Evolutionary conservation across 768 basidiomycete species (phyloP).

Genomic region (Pholiota conissans): DNA sequence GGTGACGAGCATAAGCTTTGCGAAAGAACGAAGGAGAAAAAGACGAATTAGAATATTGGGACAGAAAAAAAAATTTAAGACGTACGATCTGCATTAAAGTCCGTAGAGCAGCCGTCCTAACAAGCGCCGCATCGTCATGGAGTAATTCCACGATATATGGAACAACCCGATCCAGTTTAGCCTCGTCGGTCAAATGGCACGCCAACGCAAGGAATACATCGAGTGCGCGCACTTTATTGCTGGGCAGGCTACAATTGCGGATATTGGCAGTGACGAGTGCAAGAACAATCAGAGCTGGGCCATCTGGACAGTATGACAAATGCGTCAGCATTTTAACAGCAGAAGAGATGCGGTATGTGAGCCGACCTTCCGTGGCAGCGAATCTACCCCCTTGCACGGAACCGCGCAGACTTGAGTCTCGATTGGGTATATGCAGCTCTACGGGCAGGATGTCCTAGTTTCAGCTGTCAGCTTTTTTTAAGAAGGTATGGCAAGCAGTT

Average conservation of each 20-base stretch:
- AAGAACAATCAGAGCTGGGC: slow-evolving; percentile 85
- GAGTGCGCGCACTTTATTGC: slow-evolving; percentile 81
- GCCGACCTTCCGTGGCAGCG: slow-evolving; percentile 63
- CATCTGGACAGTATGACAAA: slow-evolving; percentile 49
- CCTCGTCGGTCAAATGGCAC: slow-evolving; percentile 87
- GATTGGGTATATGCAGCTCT: slow-evolving; percentile 72
- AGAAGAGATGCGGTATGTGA: background rate
- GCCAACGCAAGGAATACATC: slow-evolving; percentile 85
- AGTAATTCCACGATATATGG: slow-evolving; percentile 90
- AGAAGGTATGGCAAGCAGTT: too few species aligned
- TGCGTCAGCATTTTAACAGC: background rate
- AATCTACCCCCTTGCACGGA: slow-evolving; percentile 39
- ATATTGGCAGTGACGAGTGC: slow-evolving; percentile 87
- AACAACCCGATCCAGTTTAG: slow-evolving; percentile 89
- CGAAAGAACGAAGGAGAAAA: background rate
- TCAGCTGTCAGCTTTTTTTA: background rate
- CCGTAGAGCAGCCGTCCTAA: slow-evolving; percentile 77
- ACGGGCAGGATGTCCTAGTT: slow-evolving; percentile 76
- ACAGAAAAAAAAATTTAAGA: slow-evolving; percentile 6
- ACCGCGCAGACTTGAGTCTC: slow-evolving; percentile 60
- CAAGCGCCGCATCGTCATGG: slow-evolving; percentile 80
- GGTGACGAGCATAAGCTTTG: slow-evolving; percentile 54
- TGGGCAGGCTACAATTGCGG: slow-evolving; percentile 82
- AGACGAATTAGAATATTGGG: background rate
- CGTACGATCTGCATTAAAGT: slow-evolving; percentile 83